Evolutionary conservation across 1,284 basidiomycete genomes (phyloP).

Genomic region (Cryptococcus sp.): DNA sequence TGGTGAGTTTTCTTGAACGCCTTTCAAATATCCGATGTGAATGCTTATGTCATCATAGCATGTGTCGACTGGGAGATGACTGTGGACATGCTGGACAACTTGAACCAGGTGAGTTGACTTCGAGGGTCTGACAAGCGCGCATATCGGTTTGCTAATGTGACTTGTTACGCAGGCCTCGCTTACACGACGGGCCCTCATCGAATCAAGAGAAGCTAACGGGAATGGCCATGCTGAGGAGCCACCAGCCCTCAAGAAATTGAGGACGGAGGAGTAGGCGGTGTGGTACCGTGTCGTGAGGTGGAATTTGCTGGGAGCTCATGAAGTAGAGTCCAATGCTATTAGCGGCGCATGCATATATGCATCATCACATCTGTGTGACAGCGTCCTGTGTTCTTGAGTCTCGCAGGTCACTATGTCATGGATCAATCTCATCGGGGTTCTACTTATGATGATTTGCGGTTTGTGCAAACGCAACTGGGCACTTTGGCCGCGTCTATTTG

Average conservation of each 20-base stretch:
- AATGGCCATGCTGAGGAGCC: conserved; percentile 18
- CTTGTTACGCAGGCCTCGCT: conserved; percentile 34
- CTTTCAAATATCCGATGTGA: too few species aligned
- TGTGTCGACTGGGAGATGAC: conserved; percentile 85
- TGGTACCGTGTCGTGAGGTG: too few species aligned
- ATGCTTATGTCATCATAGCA: conserved; percentile 43
- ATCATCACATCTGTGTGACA: not conserved
- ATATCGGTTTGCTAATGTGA: conserved; percentile 1
- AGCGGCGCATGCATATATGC: not conserved
- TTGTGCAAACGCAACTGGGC: too few species aligned
- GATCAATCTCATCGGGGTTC: not conserved
- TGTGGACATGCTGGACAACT: conserved; percentile 69
- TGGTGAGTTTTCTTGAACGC: conserved; percentile 45
- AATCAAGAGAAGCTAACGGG: conserved; percentile 27
- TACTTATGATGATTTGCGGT: too few species aligned
- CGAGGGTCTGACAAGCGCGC: not conserved
- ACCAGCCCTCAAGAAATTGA: conserved; percentile 33
- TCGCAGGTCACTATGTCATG: not conserved
- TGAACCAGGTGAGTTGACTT: conserved; percentile 60
- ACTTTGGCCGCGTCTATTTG: not conserved
- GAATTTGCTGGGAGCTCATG: too few species aligned
- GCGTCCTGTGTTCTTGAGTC: not conserved
- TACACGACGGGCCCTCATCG: conserved; percentile 38
- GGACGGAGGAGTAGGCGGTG: conserved; percentile 17
- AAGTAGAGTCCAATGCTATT: too few species aligned